These are phyloP conservation scores for Tylopilus subfusipes DNA, from an alignment of 768 basidiomycete species.

Conservation along the genomic window DNA sequence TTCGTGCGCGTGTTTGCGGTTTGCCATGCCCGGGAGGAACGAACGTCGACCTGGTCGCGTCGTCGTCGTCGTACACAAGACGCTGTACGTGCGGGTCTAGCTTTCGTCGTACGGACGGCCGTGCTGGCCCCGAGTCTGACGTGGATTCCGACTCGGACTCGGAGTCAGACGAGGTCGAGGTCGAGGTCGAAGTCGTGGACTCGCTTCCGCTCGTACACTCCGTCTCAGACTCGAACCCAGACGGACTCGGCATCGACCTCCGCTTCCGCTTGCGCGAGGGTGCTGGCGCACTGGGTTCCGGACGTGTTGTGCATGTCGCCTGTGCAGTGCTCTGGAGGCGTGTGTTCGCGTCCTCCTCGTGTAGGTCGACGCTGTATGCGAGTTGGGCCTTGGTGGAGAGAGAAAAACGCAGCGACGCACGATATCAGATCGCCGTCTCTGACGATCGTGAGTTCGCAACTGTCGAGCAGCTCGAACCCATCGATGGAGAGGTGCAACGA, in stretches of 20 bases:
- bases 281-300: neutral
- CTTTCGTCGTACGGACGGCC: constrained; percentile 7
- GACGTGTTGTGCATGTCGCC: too few species aligned
- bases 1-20: constrained; percentile 52
- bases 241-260: constrained; percentile 10
- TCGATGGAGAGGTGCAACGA: constrained; percentile 24
- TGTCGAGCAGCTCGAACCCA: constrained; percentile 29
- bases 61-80: too few species aligned
- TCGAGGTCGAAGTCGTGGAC: neutral
- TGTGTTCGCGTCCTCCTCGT: neutral
- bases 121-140: too few species aligned
- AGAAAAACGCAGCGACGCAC: constrained; percentile 6
- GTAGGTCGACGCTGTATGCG: constrained; percentile 15
- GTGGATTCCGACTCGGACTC: constrained; percentile 19
- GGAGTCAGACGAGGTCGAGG: too few species aligned
- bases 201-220: neutral
- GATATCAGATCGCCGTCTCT: constrained; percentile 29
- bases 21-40: constrained; percentile 64
- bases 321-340: neutral
- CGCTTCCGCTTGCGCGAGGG: constrained; percentile 28
- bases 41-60: constrained; percentile 1
- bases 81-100: constrained; percentile 4
- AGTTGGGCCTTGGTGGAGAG: neutral
- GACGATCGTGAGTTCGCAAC: constrained; percentile 23
- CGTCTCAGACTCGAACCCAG: constrained; percentile 19